Conservation (phyloP, 2,329 filamentous ascomycete species). For the Paraconiothyrium sp. region DNA sequence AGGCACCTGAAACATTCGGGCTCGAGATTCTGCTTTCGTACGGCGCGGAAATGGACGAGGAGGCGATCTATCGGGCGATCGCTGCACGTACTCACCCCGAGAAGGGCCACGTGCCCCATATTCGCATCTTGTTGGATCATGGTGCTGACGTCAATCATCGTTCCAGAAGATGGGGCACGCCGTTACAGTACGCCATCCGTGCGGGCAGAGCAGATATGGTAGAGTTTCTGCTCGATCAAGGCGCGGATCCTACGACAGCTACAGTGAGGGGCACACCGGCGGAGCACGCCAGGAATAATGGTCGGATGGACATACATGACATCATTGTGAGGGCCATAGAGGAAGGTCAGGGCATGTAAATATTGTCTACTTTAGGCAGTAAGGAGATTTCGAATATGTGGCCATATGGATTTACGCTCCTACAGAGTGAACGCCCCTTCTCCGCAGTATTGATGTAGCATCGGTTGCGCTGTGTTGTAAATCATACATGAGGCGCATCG, state of each 20-base stretch:
- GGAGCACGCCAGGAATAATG: not conserved
- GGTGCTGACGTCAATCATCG: slow-evolving; percentile 19
- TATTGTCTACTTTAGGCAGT: too few relatives aligned
- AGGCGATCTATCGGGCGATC: not conserved
- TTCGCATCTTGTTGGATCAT: slow-evolving; percentile 15
- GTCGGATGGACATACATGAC: not conserved
- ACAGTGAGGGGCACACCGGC: not conserved
- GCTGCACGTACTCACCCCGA: not conserved
- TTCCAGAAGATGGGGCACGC: slow-evolving; percentile 10
- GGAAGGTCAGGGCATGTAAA: too few relatives aligned
- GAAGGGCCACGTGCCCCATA: not conserved
- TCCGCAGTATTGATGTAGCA: too few relatives aligned
- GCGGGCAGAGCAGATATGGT: slow-evolving; percentile 3
- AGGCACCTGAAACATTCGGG: not conserved
- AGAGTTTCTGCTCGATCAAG: slow-evolving; percentile 10
- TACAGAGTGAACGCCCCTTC: too few relatives aligned
- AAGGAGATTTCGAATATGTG: too few relatives aligned
- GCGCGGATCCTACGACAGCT: slow-evolving; percentile 15
- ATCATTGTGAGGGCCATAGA: not conserved
- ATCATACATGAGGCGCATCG: too few relatives aligned
- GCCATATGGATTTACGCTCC: too few relatives aligned
- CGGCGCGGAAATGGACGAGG: slow-evolving; percentile 5
- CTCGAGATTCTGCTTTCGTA: slow-evolving; percentile 8
- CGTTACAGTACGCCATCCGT: slow-evolving; percentile 12
- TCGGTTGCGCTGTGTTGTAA: too few relatives aligned